Evolutionary conservation across 2,329 filamentous ascomycete species (phyloP).

Genomic region (Pseudogymnoascus destructans): DNA sequence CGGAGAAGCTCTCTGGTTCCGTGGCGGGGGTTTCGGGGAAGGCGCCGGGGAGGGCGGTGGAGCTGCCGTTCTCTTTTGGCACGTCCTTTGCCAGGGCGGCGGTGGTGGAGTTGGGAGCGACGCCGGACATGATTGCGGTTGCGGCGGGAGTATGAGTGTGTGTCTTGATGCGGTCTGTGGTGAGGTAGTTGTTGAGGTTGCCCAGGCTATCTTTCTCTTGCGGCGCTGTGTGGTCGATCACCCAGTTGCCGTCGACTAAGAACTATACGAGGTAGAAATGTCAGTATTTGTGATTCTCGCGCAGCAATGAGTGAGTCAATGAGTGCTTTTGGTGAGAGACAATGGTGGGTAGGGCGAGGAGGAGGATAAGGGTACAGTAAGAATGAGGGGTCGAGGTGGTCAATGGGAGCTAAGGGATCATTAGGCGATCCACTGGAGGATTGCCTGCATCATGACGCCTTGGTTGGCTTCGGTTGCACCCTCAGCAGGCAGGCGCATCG

Average conservation of each 20-base stretch:
- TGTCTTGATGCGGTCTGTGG: slow-evolving; percentile 52
- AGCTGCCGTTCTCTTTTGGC: slow-evolving; percentile 40
- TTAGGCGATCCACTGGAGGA: not conserved
- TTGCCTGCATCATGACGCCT: not conserved
- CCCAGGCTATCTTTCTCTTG: slow-evolving; percentile 71
- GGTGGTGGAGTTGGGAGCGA: slow-evolving; percentile 58
- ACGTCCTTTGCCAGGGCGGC: slow-evolving; percentile 54
- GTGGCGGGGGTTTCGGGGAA: slow-evolving; percentile 60
- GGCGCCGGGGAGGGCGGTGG: slow-evolving; percentile 46
- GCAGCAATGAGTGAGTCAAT: not conserved
- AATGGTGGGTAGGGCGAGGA: slow-evolving; percentile 3
- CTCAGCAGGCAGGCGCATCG: not conserved
- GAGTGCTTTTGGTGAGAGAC: not conserved
- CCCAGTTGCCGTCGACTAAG: slow-evolving; percentile 87
- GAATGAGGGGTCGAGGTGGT: not conserved
- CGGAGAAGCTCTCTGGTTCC: slow-evolving; percentile 31
- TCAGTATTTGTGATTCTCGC: slow-evolving; percentile 1
- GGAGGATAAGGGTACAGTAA: not conserved
- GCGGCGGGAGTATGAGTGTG: slow-evolving; percentile 32
- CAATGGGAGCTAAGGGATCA: not conserved
- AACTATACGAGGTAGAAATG: slow-evolving; percentile 44
- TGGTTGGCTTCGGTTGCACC: not conserved
- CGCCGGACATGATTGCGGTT: slow-evolving; percentile 47
- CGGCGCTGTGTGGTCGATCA: slow-evolving; percentile 64
- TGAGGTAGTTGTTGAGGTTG: slow-evolving; percentile 88